Percentiles rank a stretch among this genome's conserved stretches.
Evolutionary conservation across 371 early-diverging fungal species (phyloP).

Genomic region (Phascolomyces articulosus): DNA sequence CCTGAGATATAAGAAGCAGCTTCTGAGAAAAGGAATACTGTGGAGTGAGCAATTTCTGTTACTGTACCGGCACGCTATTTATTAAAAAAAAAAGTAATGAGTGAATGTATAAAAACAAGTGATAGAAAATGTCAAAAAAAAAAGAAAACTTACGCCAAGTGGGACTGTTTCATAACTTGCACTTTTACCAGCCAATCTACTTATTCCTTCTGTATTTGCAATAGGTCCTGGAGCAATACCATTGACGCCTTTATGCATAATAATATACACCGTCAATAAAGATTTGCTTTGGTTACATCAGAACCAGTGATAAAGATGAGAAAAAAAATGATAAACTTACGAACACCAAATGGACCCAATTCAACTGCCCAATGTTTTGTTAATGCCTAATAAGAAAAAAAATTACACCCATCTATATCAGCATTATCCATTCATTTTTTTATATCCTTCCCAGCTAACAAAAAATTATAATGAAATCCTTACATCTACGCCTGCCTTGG

Average conservation of each 20-base stretch:
- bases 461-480: neutral
- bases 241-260: constrained; percentile 23
- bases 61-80: constrained; percentile 56
- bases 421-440: neutral
- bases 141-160: constrained; percentile 26
- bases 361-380: constrained; percentile 61
- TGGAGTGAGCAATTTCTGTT: constrained; percentile 72
- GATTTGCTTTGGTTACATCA: too few relatives aligned
- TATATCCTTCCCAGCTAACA: neutral
- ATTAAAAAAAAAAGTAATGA: neutral
- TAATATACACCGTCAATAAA: too few relatives aligned
- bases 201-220: constrained; percentile 13
- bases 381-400: constrained; percentile 30
- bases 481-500: constrained; percentile 51
- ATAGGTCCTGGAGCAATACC: constrained; percentile 58
- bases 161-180: constrained; percentile 29
- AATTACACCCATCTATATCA: neutral
- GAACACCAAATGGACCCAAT: constrained; percentile 52
- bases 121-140: too few relatives aligned
- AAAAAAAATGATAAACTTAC: too few relatives aligned
- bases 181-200: constrained; percentile 20
- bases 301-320: too few relatives aligned
- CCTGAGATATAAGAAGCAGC: constrained; percentile 66
- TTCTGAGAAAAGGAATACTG: constrained; percentile 72
- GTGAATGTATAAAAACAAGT: too few relatives aligned